A percentile compares a stretch with the other conserved stretches of the same genome.
Conservation (phyloP, 495 filamentous ascomycete species). For the Penicilliopsis zonata region DNA sequence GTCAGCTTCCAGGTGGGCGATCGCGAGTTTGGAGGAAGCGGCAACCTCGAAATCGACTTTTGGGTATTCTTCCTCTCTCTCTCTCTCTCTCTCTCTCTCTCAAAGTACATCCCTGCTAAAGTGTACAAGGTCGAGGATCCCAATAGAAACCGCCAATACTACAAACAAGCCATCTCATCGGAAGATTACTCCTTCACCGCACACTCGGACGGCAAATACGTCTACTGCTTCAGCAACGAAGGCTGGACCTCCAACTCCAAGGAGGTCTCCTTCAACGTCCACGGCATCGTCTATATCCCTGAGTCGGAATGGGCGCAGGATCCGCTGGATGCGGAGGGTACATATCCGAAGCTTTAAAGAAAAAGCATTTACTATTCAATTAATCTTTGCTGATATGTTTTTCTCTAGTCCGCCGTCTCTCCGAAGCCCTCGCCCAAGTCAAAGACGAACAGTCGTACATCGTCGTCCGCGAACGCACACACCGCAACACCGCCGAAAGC, state of each 20-base stretch:
- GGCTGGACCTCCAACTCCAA: constrained; percentile 85
- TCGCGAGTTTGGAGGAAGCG: constrained; percentile 85
- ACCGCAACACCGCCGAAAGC: constrained; percentile 97
- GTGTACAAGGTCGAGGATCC: constrained; percentile 91
- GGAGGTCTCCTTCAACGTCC: constrained; percentile 97
- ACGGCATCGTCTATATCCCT: constrained; percentile 94
- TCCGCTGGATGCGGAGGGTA: constrained; percentile 84
- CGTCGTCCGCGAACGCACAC: constrained; percentile 83
- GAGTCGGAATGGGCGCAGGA: constrained; percentile 76
- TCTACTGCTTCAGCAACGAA: constrained; percentile 99
- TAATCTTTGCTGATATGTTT: no score
- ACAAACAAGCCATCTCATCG: constrained; percentile 67
- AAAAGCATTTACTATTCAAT: no score
- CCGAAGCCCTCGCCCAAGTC: constrained; percentile 77
- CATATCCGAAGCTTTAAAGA: not conserved
- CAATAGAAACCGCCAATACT: constrained; percentile 54
- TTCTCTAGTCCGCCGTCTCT: constrained; percentile 68
- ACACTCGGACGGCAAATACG: constrained; percentile 70
- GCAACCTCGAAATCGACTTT: constrained; percentile 94
- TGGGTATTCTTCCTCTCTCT: constrained; percentile 53
- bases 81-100: not conserved
- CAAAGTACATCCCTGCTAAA: no score
- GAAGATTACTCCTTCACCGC: constrained; percentile 92
- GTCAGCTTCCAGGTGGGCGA: constrained; percentile 98
- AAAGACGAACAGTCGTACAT: constrained; percentile 98